A percentile compares a stretch with the other conserved stretches of the same genome.
phyloP scores from a whole-genome alignment of 176 grass and related monocot genomes.

The barley (Hordeum vulgare) region DNA sequence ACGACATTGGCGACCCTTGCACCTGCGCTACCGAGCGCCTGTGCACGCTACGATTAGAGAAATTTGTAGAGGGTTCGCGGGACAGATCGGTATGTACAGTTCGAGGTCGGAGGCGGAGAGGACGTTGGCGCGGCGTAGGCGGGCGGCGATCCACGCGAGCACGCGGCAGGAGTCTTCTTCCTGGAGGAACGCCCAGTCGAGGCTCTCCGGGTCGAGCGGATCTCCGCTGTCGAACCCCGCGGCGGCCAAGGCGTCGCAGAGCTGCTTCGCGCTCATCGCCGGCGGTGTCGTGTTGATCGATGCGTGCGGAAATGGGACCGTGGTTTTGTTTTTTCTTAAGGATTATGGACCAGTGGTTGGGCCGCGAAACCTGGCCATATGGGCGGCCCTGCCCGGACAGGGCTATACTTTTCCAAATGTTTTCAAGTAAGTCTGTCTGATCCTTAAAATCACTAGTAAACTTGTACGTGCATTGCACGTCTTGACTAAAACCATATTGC shows the following conservation, averaged over 20 bases:
- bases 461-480: too few relatives aligned
- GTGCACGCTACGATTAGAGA: not conserved
- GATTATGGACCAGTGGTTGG: not conserved
- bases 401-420: too few relatives aligned
- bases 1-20: not conserved
- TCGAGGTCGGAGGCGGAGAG: slow-evolving; percentile 65
- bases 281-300: slow-evolving; percentile 8
- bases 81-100: slow-evolving; percentile 35
- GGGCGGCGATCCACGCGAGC: slow-evolving; percentile 76
- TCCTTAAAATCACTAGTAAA: too few relatives aligned
- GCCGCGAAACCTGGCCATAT: not conserved
- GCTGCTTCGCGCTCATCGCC: slow-evolving; percentile 63
- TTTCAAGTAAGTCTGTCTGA: too few relatives aligned
- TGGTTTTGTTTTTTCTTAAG: too few relatives aligned
- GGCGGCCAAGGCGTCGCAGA: slow-evolving; percentile 56
- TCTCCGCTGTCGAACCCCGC: slow-evolving; percentile 60
- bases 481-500: too few relatives aligned
- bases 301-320: not conserved
- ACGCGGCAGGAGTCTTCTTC: slow-evolving; percentile 62
- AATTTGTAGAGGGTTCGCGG: not conserved
- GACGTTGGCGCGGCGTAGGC: slow-evolving; percentile 74
- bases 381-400: too few relatives aligned
- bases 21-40: not conserved
- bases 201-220: slow-evolving; percentile 64
- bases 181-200: slow-evolving; percentile 95